Conservation (phyloP, 352 stramenopile genomes). For the Phytophthora agathidicida region DNA sequence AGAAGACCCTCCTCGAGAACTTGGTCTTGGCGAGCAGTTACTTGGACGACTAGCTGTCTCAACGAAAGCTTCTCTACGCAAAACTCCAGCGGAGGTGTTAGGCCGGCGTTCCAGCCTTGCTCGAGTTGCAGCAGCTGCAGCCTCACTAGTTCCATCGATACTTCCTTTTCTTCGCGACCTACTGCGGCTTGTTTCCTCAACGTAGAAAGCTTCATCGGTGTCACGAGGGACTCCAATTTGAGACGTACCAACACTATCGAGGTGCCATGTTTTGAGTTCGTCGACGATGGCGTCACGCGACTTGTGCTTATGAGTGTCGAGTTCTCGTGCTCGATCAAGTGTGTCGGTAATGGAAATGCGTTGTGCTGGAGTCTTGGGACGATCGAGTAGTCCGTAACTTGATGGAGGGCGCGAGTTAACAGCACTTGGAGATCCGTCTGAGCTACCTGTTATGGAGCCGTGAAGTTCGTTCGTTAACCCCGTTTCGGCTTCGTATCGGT, state of each 20-base stretch:
- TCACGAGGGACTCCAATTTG: constrained; percentile 44
- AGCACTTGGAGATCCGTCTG: not conserved
- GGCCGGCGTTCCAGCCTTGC: constrained; percentile 40
- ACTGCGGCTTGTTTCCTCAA: constrained; percentile 5
- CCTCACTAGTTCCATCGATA: constrained; percentile 11
- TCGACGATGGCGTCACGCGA: constrained; percentile 68
- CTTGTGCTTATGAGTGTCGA: constrained; percentile 66
- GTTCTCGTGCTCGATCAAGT: constrained; percentile 68
- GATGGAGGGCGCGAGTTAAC: constrained; percentile 13
- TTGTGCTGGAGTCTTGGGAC: constrained; percentile 58
- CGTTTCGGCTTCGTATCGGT: constrained; percentile 66
- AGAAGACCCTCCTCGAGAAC: constrained; percentile 20
- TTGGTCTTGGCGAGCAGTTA: constrained; percentile 13
- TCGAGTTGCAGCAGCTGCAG: not conserved
- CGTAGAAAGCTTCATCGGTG: constrained; percentile 26
- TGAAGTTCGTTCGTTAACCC: constrained; percentile 11
- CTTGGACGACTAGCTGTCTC: constrained; percentile 20
- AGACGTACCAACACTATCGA: constrained; percentile 53
- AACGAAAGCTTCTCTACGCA: constrained; percentile 65
- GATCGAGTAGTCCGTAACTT: constrained; percentile 28
- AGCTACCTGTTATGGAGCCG: not conserved
- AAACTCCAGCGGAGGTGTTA: constrained; percentile 57
- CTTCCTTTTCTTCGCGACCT: constrained; percentile 35
- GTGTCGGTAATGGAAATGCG: constrained; percentile 83
- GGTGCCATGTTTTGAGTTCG: constrained; percentile 70